Conservation (phyloP, 495 filamentous ascomycete genomes). For the Tuber melanosporum region DNA sequence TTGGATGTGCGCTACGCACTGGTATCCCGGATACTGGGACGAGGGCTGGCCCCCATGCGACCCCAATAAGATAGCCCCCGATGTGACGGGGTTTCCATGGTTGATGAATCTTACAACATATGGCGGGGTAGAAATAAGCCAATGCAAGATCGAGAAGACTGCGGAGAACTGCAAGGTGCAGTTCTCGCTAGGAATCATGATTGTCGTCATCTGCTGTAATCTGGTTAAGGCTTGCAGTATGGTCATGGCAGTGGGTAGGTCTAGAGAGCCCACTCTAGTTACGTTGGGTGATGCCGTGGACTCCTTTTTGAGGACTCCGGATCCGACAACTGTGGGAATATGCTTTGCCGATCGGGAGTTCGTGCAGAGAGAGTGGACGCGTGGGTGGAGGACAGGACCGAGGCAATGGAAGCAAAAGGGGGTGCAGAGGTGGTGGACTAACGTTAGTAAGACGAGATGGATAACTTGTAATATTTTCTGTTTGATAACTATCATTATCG, state of each 20-base stretch:
- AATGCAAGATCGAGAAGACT: slow-evolving; percentile 6
- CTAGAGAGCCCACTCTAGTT: slow-evolving; percentile 15
- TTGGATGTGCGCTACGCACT: background rate
- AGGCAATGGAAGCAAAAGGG: background rate
- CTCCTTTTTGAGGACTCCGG: slow-evolving; percentile 5
- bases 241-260: slow-evolving; percentile 11
- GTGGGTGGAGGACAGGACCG: background rate
- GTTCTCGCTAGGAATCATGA: slow-evolving; percentile 41
- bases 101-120: background rate
- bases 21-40: too few species aligned
- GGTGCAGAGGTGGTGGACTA: background rate
- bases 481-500: too few species aligned
- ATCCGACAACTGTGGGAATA: slow-evolving; percentile 21
- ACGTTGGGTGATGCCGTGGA: slow-evolving; percentile 11
- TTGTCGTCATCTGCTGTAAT: slow-evolving; percentile 43
- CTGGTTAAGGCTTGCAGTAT: slow-evolving; percentile 42
- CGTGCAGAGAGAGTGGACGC: slow-evolving; percentile 7
- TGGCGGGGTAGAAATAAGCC: too few species aligned
- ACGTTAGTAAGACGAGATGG: background rate
- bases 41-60: background rate
- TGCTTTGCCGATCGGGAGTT: slow-evolving; percentile 35
- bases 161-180: slow-evolving; percentile 34
- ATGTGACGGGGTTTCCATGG: background rate
- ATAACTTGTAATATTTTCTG: slow-evolving; percentile 10
- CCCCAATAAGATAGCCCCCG: background rate